Evolutionary conservation across 495 filamentous ascomycete species (phyloP).

Genomic region (Aspergillus saccharolyticus): DNA sequence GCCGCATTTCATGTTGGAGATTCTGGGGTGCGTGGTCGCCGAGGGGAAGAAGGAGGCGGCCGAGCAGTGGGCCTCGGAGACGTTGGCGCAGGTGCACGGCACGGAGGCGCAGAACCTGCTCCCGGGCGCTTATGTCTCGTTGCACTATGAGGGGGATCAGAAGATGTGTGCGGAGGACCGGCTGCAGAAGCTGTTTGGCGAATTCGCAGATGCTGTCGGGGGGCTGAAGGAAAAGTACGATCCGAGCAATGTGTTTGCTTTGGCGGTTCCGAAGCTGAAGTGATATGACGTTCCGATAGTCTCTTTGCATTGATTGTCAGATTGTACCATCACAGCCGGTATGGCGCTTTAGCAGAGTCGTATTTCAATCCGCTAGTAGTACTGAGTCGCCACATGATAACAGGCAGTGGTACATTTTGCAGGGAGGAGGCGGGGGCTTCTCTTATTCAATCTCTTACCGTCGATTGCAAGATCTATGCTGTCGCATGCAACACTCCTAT

Average conservation of each 20-base stretch:
- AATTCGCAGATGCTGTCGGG: conserved; percentile 12
- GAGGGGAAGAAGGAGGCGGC: conserved; percentile 3
- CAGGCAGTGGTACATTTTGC: too few species aligned
- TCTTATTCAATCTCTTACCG: too few species aligned
- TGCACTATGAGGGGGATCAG: conserved; percentile 7
- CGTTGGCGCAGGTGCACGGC: conserved; percentile 15
- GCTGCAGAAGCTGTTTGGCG: conserved; percentile 20
- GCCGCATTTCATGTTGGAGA: conserved; percentile 37
- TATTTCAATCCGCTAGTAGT: too few species aligned
- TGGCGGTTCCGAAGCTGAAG: conserved; percentile 23
- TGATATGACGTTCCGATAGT: too few species aligned
- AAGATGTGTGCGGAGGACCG: conserved; percentile 3
- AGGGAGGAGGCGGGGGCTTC: too few species aligned
- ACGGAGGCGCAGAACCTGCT: conserved; percentile 20
- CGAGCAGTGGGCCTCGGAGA: conserved; percentile 23
- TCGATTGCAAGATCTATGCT: too few species aligned
- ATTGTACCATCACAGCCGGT: too few species aligned
- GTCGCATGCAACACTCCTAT: too few species aligned
- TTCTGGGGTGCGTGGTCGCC: conserved; percentile 16
- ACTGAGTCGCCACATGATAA: too few species aligned
- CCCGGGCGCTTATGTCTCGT: conserved; percentile 26
- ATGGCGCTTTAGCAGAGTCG: too few species aligned
- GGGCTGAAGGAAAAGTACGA: conserved; percentile 30
- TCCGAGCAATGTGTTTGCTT: conserved; percentile 27
- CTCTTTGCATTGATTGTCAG: too few species aligned